phyloP scores from a whole-genome alignment of 2,329 filamentous ascomycete genomes.

The Colletotrichum sojae region DNA sequence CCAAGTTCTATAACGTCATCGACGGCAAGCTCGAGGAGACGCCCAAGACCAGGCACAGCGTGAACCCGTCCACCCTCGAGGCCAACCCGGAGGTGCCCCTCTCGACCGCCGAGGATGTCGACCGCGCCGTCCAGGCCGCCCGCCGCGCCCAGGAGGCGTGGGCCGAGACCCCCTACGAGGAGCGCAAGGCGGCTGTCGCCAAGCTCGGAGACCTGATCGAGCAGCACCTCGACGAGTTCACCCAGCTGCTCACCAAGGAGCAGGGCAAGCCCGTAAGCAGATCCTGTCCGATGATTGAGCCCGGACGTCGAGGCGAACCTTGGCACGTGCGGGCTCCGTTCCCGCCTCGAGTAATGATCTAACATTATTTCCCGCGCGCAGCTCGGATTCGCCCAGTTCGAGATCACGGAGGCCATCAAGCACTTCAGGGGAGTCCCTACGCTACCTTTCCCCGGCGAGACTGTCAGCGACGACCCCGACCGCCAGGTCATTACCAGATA shows the following conservation, averaged over 20 bases:
- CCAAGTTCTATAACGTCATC: constrained; percentile 66
- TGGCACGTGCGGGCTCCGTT: not conserved
- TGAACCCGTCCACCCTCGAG: constrained; percentile 66
- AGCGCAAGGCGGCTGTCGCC: constrained; percentile 47
- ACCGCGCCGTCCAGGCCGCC: constrained; percentile 63
- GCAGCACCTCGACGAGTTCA: constrained; percentile 34
- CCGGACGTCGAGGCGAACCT: constrained; percentile 1
- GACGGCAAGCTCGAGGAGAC: constrained; percentile 62
- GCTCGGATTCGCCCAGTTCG: constrained; percentile 31
- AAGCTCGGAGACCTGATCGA: constrained; percentile 41
- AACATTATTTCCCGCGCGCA: not conserved
- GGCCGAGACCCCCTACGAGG: constrained; percentile 52
- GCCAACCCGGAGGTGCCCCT: constrained; percentile 66
- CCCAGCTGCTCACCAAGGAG: constrained; percentile 42
- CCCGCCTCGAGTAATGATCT: constrained; percentile 1
- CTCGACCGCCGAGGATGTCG: constrained; percentile 62
- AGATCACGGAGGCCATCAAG: constrained; percentile 32
- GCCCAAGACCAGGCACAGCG: constrained; percentile 58
- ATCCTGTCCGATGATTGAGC: not conserved
- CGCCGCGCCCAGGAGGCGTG: constrained; percentile 58
- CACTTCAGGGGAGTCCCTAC: constrained; percentile 29
- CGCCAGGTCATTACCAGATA: constrained; percentile 49
- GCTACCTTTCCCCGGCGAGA: constrained; percentile 37
- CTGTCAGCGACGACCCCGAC: constrained; percentile 46
- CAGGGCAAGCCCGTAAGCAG: constrained; percentile 44